Base-by-base conservation (phyloP, 805 yeast genomes). In the Lipomyces yamadae region DNA sequence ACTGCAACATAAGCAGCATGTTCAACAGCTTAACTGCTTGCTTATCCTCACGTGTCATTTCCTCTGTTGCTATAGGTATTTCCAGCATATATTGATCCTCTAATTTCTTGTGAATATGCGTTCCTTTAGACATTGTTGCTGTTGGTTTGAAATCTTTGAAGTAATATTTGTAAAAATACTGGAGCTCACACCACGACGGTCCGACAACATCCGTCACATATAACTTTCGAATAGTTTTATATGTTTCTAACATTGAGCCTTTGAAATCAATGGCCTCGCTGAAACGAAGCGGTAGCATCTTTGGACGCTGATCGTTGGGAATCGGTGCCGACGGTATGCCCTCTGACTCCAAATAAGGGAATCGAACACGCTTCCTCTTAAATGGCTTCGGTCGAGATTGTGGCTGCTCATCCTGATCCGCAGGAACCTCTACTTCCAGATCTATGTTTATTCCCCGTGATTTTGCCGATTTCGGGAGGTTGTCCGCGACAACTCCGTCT, bases 101-200 rank as follows among this genome's bases (percentile, higher is more conserved):
- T 5, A 70, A 34, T 7, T 53, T 54, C 18, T 52, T 56, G 54
- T 70, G 73, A 13, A 68, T 68, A 29, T 54, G 11, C 3, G 68
- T 39, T 34, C 73, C 73, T 24, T 37, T 37, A 6, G n/a, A 13
- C 72, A 70, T 70, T 24, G 60, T 62, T 6, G 34, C 37, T 6
- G 72, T 65, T 10, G 37, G 33, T 18, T 29, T 45, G 45, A 58
- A 59, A 10, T 58, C 54, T 4, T 67, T 54, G 13, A 45, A 59
- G 45, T 71, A 66, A 34, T 45, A 32, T 50, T 62, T 52, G 48
- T 70, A 67, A 33, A 70, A 70, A 58, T 58, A 58, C 53, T 65
- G 72, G 42, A 68, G 59, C 56, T 70, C 73, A 56, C 73, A 70
- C 65, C 70, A 70, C 18, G 54, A 33, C 8, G 70, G 70, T 1